Base-by-base conservation (phyloP, 805 yeast genomes). In the Sporopachydermia lactativora region DNA sequence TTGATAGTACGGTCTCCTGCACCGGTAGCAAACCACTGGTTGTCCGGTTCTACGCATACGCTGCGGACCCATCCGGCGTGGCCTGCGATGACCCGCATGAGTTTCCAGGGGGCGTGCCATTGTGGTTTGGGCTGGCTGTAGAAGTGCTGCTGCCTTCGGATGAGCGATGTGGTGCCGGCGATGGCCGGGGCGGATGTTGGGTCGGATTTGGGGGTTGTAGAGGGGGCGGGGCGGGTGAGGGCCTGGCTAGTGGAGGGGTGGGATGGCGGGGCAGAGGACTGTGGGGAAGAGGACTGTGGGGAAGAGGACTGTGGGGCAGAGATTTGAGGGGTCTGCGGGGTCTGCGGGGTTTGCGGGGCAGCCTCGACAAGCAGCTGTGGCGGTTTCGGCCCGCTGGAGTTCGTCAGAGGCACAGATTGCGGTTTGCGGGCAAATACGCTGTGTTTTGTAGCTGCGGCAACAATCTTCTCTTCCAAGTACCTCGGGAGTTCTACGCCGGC, bases 61-160 rank as follows among this genome's bases (percentile, higher is more conserved):
- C 83, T 70, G 37, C 94, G 68, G 1, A 92, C 85, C 88, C 96
- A 88, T 0, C 99, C 98, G 34, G 73, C 68, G 55, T 92, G 98
- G 3, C 97, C 97, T 1, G 82, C 75, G 1, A 89, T 66, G 3
- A 89, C 85, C 42, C 80, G 66, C 53, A 65, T 67, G 4, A 83
- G 65, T 49, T 73, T 72, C 95, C 95, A 85, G 2, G 76, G 72
- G 1, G 73, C 71, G 52, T 74, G 83, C 70, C 60, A 55, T 17
- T 50, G 53, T 3, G 61, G 58, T 37, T 45, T 45, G n/a, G 37
- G 44, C 13, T 34, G 41, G 19, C 35, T 17, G 19, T 36, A 8
- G 6, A 11, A 11, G 16, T 36, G 39, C n/a, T 24, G 31, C 31
- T 24, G 31, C n/a, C 31, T 8, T 24, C n/a, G 8, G 31, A 24